Base-by-base conservation (phyloP, 169 alveolate species). In the Plasmodium gallinaceum region DNA sequence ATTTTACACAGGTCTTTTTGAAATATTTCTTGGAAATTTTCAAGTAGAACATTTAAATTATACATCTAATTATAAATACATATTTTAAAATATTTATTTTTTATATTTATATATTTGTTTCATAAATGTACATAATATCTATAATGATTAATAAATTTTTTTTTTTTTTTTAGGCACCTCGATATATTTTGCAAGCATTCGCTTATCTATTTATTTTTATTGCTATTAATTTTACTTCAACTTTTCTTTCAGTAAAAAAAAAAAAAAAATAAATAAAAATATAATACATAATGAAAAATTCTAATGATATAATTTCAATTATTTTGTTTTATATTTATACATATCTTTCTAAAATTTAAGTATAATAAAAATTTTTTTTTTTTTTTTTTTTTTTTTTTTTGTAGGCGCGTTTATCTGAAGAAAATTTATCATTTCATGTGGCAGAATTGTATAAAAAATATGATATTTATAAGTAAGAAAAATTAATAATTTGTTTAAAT, bases 1-100 rank as follows among this genome's bases (percentile, higher is more conserved):
- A 7, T 78, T 78, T 78, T 78, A 78, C 57, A 78, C 89, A 4
- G 89, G 89, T 26, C 64, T 78, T n/a, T 78, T 64, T 78, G 89
- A 78, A 65, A 46, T 78, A 64, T 78, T 78, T 22, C 57, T 78
- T 42, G 89, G 89, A 43, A 78, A 78, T 24, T 78, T 78, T 43
- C 89, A 78, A 48, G 89, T 78, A 78, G 10, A n/a, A n/a, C n/a
- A 72, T 14, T 26, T 52, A 7, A 6, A 18, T 16, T 68, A 45
- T 66, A 16, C 22, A 64, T 22, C 22, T 7, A 20, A 22, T 12
- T 62, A 12, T 26, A 24, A 24, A 22, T 14, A 37, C 37, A 64
- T 16, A 24, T 64, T 5, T 32, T 12, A 20, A 64, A 37, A 26
- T 64, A 10, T 6, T 8, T 2, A 68, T 68, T 5, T 32, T 18